A percentile compares a stretch with the other conserved stretches of the same genome.
phyloP scores from a whole-genome alignment of 805 yeast species.

The Lachancea thermotolerans region DNA sequence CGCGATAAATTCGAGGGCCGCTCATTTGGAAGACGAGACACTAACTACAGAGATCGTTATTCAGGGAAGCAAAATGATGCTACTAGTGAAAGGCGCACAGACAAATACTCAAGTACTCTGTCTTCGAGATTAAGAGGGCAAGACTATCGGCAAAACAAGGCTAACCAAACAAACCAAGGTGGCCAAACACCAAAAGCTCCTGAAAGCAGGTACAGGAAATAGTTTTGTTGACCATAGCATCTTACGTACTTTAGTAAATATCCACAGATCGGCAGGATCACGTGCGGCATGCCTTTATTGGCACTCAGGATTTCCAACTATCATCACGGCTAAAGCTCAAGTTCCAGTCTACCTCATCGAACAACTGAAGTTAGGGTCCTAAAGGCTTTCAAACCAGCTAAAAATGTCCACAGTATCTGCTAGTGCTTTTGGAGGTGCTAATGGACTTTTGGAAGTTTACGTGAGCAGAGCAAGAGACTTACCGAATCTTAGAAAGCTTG shows the following conservation, averaged over 20 bases:
- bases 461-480: conserved; percentile 78
- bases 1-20: not conserved
- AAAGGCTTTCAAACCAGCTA: too few relatives aligned
- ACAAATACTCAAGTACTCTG: not conserved
- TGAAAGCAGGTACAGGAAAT: not conserved
- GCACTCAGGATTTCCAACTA: not conserved
- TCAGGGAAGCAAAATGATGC: not conserved
- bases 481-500: conserved; percentile 78
- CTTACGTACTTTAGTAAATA: too few relatives aligned
- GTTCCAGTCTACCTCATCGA: too few relatives aligned
- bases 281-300: not conserved
- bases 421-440: conserved; percentile 11
- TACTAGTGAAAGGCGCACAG: not conserved
- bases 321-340: too few relatives aligned
- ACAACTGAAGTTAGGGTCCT: too few relatives aligned
- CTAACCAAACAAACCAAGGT: not conserved
- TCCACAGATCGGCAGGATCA: not conserved
- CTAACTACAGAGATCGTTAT: not conserved
- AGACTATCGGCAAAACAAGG: not conserved
- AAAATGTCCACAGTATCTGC: not conserved
- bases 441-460: conserved; percentile 61
- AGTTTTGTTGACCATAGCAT: too few relatives aligned
- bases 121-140: conserved; percentile 1
- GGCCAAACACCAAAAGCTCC: not conserved
- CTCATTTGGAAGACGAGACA: not conserved